Conservation (phyloP, 257 asterid genomes). For the Penstemon newberryi region DNA sequence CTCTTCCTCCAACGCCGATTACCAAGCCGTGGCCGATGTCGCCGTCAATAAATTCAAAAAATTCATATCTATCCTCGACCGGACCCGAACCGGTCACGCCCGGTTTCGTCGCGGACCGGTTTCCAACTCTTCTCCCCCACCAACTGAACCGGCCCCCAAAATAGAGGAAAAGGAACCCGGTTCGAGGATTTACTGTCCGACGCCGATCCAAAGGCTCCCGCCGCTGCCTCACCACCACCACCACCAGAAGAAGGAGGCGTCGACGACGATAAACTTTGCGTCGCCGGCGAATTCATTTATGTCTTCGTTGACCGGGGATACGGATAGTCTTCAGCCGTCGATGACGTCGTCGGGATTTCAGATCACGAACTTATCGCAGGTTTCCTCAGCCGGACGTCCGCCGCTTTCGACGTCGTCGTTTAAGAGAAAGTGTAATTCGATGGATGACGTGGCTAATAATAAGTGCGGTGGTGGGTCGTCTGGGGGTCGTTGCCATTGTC, state of each 20-base stretch:
- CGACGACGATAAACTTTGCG: slow-evolving; percentile 73
- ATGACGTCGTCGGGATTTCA: slow-evolving; percentile 73
- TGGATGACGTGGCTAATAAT: slow-evolving; percentile 37
- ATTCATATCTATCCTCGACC: slow-evolving; percentile 75
- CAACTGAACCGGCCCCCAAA: slow-evolving; percentile 25
- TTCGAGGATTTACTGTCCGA: slow-evolving; percentile 55
- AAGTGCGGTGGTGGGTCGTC: slow-evolving; percentile 65
- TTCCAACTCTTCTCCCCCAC: slow-evolving; percentile 25
- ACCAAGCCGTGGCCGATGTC: slow-evolving; percentile 64
- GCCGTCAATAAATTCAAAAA: slow-evolving; percentile 76
- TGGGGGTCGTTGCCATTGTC: slow-evolving; percentile 66
- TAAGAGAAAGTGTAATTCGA: slow-evolving; percentile 69
- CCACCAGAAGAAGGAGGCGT: slow-evolving; percentile 61
- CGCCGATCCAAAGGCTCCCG: slow-evolving; percentile 72
- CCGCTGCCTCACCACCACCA: slow-evolving; percentile 67
- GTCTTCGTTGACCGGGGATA: slow-evolving; percentile 80
- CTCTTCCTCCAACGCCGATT: slow-evolving; percentile 37
- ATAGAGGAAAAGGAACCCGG: slow-evolving; percentile 33
- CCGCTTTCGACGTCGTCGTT: slow-evolving; percentile 58
- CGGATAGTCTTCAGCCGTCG: slow-evolving; percentile 63
- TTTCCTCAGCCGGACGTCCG: slow-evolving; percentile 65
- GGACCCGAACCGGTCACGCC: slow-evolving; percentile 83
- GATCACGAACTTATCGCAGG: slow-evolving; percentile 69
- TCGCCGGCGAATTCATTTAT: slow-evolving; percentile 60
- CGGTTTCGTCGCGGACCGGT: slow-evolving; percentile 92